Conservation (phyloP, 2,329 filamentous ascomycete genomes). For the Tolypocladium pustulatum region DNA sequence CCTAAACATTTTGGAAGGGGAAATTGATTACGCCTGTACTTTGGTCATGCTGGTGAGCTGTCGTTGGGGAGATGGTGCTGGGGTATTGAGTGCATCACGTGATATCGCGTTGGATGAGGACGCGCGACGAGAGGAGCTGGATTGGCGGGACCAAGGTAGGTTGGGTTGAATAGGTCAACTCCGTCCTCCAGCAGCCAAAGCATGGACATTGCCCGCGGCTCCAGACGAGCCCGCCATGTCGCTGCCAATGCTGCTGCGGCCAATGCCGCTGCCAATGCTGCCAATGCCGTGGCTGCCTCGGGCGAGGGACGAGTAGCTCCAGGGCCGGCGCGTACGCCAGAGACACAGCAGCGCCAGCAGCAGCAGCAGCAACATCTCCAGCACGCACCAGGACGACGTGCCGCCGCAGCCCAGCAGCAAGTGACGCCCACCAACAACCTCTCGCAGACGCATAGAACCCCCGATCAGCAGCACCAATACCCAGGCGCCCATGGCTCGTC, state of each 20-base stretch:
- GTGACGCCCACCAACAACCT: constrained; percentile 4
- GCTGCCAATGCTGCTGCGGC: constrained; percentile 11
- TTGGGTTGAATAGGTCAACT: background rate
- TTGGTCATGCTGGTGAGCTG: background rate
- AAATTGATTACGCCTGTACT: background rate
- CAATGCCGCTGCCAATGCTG: constrained; percentile 1
- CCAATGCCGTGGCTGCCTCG: background rate
- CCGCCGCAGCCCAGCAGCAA: background rate
- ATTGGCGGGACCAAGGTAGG: background rate
- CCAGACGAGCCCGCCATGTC: constrained; percentile 19
- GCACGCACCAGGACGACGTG: background rate
- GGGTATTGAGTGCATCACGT: background rate
- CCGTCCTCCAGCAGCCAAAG: background rate
- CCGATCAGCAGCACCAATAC: constrained; percentile 13
- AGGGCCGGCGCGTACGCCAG: background rate
- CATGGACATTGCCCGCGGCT: constrained; percentile 20
- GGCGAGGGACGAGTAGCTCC: background rate
- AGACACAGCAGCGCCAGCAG: background rate
- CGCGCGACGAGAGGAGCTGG: background rate
- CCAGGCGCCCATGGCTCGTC: constrained; percentile 10
- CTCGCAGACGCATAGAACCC: background rate
- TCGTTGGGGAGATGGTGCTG: background rate
- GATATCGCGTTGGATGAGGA: background rate
- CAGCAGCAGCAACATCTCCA: constrained; percentile 7
- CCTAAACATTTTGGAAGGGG: background rate